phyloP scores from a whole-genome alignment of 2,329 filamentous ascomycete genomes.

The Colletotrichum sidae region DNA sequence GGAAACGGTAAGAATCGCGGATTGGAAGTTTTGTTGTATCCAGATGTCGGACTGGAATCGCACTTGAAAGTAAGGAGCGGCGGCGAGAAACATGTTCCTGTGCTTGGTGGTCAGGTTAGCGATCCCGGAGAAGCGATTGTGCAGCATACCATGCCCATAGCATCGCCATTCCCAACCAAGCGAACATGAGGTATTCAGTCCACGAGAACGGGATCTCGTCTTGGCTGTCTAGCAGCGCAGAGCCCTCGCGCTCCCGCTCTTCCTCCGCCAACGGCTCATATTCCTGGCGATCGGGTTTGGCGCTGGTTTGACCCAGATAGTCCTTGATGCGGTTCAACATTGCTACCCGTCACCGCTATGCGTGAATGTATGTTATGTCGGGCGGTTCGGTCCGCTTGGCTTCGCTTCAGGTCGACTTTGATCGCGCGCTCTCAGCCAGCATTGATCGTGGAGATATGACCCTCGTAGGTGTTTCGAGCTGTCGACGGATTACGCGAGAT shows the following conservation, averaged over 20 bases:
- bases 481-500: no score
- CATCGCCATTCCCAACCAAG: conserved; percentile 90
- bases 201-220: conserved; percentile 77
- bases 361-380: no score
- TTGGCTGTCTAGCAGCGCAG: conserved; percentile 44
- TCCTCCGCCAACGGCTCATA: conserved; percentile 44
- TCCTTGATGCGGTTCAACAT: conserved; percentile 36
- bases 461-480: no score
- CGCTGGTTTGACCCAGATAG: conserved; percentile 22
- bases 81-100: conserved; percentile 98
- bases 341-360: background rate
- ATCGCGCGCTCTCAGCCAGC: no score
- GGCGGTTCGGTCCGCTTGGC: no score
- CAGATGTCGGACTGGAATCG: conserved; percentile 79
- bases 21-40: conserved; percentile 87
- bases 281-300: conserved; percentile 35
- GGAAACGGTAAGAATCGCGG: conserved; percentile 87
- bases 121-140: background rate
- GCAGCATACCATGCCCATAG: conserved; percentile 89
- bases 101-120: conserved; percentile 13
- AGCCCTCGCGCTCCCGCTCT: conserved; percentile 43
- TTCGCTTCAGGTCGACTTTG: no score
- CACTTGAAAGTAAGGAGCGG: conserved; percentile 89
- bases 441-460: no score
- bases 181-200: conserved; percentile 87